phyloP scores from a whole-genome alignment of 2,329 filamentous ascomycete species.

The Acrodontium crateriforme region DNA sequence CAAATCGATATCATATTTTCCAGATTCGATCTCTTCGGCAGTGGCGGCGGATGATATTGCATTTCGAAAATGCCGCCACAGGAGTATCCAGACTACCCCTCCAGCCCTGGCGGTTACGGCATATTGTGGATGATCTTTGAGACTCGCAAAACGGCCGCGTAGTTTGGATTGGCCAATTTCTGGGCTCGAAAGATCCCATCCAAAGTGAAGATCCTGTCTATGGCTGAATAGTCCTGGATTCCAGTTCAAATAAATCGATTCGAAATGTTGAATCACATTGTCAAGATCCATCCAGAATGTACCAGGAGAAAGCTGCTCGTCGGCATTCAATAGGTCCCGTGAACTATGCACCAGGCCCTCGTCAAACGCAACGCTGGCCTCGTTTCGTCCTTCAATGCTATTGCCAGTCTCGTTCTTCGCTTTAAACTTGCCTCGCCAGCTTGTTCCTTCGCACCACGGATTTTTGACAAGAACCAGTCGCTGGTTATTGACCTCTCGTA shows the following conservation, averaged over 20 bases:
- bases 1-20: constrained; percentile 24
- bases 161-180: constrained; percentile 15
- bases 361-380: constrained; percentile 9
- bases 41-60: constrained; percentile 12
- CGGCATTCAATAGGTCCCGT: constrained; percentile 22
- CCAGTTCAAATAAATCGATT: constrained; percentile 96
- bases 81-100: constrained; percentile 65
- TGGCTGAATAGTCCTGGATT: constrained; percentile 71
- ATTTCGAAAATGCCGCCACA: constrained; percentile 64
- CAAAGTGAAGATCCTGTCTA: constrained; percentile 81
- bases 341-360: constrained; percentile 18
- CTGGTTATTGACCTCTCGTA: constrained; percentile 50
- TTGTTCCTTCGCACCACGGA: constrained; percentile 76
- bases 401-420: constrained; percentile 1
- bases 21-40: constrained; percentile 27
- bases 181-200: constrained; percentile 51
- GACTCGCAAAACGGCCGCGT: constrained; percentile 57
- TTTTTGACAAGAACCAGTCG: constrained; percentile 79
- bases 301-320: constrained; percentile 42
- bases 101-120: constrained; percentile 37
- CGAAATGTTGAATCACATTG: constrained; percentile 79
- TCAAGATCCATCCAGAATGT: constrained; percentile 90
- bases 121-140: constrained; percentile 52
- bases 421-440: constrained; percentile 45
- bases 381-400: background rate